Conservation (phyloP, 1,139 yeast genomes). For the Trichomonascaceae sp. region DNA sequence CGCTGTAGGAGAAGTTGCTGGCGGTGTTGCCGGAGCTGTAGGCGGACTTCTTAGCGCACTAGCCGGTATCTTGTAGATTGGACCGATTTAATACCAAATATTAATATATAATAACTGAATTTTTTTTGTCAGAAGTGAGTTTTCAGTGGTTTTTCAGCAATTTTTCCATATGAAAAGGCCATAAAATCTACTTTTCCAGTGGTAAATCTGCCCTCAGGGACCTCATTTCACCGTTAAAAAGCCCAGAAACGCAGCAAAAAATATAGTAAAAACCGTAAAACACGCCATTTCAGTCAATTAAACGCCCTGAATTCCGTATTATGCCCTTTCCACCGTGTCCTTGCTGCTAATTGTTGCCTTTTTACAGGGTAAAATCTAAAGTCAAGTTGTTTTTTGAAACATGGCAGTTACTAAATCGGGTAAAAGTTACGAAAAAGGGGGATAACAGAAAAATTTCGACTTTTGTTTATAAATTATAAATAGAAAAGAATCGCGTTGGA, state of each 20-base stretch:
- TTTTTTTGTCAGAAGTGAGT: no score
- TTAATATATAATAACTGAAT: not conserved
- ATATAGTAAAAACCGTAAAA: not conserved
- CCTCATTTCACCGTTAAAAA: not conserved
- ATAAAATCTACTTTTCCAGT: no score
- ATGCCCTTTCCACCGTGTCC: no score
- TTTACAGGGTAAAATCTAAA: not conserved
- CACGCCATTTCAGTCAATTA: no score
- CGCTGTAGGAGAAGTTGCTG: not conserved
- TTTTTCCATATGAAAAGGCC: no score
- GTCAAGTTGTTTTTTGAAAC: not conserved
- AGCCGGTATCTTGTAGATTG: not conserved
- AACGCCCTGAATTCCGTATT: no score
- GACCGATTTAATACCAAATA: not conserved
- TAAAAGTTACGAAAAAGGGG: not conserved
- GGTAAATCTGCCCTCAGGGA: no score
- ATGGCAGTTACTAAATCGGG: not conserved
- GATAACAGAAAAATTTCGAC: no score
- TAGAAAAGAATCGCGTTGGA: no score
- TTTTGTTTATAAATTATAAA: no score
- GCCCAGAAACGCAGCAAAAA: not conserved
- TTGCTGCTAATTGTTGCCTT: no score
- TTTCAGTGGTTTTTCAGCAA: no score
- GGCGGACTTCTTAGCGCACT: not conserved
- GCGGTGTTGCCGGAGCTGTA: not conserved